These are phyloP conservation scores for Suillus brevipes DNA, from an alignment of 768 basidiomycete species.

Conservation along the genomic window DNA sequence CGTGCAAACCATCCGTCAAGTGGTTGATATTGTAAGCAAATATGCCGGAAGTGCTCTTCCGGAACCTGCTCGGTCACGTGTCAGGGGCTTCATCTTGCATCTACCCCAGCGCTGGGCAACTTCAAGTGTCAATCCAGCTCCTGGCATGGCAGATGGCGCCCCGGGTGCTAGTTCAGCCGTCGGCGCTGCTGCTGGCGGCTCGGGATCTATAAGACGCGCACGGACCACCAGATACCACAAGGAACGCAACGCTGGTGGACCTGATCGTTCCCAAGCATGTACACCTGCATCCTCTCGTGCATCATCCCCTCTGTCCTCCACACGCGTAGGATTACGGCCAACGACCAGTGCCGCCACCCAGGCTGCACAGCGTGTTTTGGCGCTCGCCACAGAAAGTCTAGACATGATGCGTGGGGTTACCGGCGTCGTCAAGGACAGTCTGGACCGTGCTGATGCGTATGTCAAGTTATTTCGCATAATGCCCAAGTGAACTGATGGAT, in stretches of 20 bases:
- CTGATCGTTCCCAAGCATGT: conserved; percentile 30
- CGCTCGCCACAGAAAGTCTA: conserved; percentile 86
- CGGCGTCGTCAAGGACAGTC: conserved; percentile 81
- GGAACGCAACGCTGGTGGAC: conserved; percentile 41
- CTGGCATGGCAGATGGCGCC: conserved; percentile 27
- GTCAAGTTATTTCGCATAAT: conserved; percentile 31
- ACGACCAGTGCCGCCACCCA: conserved; percentile 60
- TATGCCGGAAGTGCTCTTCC: conserved; percentile 87
- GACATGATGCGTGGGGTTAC: conserved; percentile 92
- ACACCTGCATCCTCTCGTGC: conserved; percentile 39
- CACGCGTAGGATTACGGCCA: conserved; percentile 23
- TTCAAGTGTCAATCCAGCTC: conserved; percentile 29
- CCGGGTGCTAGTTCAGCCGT: conserved; percentile 39
- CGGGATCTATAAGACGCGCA: conserved; percentile 20
- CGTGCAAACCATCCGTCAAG: conserved; percentile 86
- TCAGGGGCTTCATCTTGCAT: conserved; percentile 74
- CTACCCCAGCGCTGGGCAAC: conserved; percentile 83
- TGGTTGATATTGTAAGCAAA: conserved; percentile 82
- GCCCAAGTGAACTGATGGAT: background rate
- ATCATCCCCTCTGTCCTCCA: conserved; percentile 32
- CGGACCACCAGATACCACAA: conserved; percentile 25
- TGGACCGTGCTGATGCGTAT: conserved; percentile 85
- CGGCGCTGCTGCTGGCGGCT: conserved; percentile 29
- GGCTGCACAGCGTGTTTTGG: conserved; percentile 79
- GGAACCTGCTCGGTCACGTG: conserved; percentile 74